Conservation (phyloP, 2,329 filamentous ascomycete species). For the Sporothrix euskadiensis region DNA sequence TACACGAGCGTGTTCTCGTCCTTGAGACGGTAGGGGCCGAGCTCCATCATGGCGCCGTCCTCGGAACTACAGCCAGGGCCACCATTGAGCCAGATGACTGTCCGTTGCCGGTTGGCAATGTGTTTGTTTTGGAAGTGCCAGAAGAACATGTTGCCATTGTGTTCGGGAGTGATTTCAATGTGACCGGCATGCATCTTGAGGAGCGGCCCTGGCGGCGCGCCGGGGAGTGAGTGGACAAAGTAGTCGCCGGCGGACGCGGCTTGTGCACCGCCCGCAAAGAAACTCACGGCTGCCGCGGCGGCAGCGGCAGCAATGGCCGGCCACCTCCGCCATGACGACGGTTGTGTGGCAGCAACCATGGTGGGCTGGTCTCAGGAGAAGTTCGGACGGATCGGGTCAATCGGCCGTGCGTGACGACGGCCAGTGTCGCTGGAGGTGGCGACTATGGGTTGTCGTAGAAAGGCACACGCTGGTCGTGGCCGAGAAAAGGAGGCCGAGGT, state of each 20-base stretch:
- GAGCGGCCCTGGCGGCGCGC: constrained; percentile 73
- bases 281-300: constrained; percentile 47
- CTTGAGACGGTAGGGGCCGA: constrained; percentile 87
- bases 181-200: constrained; percentile 99
- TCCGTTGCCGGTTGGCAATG: constrained; percentile 86
- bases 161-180: constrained; percentile 80
- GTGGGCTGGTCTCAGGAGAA: not conserved
- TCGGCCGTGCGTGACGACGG: not conserved
- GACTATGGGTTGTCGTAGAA: not conserved
- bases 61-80: constrained; percentile 96
- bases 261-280: constrained; percentile 43
- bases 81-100: constrained; percentile 95
- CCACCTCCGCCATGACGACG: constrained; percentile 35
- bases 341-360: constrained; percentile 24
- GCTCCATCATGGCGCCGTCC: constrained; percentile 93
- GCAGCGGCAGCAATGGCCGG: constrained; percentile 35
- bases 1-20: constrained; percentile 69
- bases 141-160: constrained; percentile 95
- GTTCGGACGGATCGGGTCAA: not conserved
- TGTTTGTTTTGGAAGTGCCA: constrained; percentile 97
- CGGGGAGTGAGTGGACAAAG: constrained; percentile 81
- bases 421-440: not conserved
- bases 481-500: not conserved
- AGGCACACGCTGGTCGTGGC: not conserved
- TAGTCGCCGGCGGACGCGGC: constrained; percentile 73